Conservation (phyloP, 2,329 filamentous ascomycete species). For the Apiospora marii region DNA sequence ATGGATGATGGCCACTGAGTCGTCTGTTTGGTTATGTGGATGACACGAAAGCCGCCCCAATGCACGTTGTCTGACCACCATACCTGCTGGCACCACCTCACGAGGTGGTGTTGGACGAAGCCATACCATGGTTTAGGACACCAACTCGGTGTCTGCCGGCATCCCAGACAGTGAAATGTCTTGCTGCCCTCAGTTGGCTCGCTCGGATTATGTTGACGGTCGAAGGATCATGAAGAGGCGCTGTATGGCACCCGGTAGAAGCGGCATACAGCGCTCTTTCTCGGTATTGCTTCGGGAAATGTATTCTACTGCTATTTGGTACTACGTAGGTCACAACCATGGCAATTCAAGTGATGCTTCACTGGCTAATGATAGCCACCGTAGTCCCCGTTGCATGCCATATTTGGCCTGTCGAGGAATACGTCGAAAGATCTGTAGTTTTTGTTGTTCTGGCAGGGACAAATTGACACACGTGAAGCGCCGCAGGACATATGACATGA, state of each 20-base stretch:
- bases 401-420: not conserved
- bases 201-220: not conserved
- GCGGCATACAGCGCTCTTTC: not conserved
- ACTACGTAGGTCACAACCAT: not conserved
- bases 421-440: not conserved
- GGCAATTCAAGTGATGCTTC: not conserved
- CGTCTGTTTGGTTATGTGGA: not conserved
- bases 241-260: too few species aligned
- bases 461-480: not conserved
- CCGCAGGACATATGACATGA: not conserved
- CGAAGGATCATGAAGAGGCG: not conserved
- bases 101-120: not conserved
- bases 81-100: not conserved
- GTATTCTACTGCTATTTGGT: not conserved
- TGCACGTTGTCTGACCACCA: conserved; percentile 4
- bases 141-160: not conserved
- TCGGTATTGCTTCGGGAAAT: not conserved
- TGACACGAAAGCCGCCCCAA: not conserved
- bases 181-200: not conserved
- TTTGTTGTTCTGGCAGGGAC: not conserved
- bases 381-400: not conserved
- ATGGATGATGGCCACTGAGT: too few species aligned
- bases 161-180: not conserved
- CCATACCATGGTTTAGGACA: not conserved
- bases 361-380: too few species aligned